These are phyloP conservation scores for Viscum album DNA, from an alignment of 177 flowering plant species.

Conservation along the genomic window DNA sequence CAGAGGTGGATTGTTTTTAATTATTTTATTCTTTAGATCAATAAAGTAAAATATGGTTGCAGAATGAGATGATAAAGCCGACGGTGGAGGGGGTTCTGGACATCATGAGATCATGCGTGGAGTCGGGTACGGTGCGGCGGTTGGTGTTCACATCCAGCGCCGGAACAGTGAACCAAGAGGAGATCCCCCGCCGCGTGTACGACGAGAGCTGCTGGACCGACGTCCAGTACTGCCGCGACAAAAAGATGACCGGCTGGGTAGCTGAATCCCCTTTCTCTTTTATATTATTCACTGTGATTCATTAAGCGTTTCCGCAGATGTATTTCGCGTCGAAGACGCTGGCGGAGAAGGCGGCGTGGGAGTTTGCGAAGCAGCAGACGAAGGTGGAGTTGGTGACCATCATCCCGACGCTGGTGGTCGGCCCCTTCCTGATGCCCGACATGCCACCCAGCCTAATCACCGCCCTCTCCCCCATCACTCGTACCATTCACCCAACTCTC, in stretches of 20 bases:
- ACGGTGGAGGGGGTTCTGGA: slow-evolving; percentile 17
- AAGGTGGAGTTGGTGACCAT: slow-evolving; percentile 21
- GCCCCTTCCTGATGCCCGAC: slow-evolving; percentile 3
- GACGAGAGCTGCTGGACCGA: slow-evolving; percentile 22
- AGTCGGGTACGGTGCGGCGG: slow-evolving; percentile 17
- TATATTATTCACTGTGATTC: too few relatives aligned
- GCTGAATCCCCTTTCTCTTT: not conserved
- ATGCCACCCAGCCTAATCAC: not conserved
- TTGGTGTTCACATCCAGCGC: slow-evolving; percentile 20
- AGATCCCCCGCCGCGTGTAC: slow-evolving; percentile 5
- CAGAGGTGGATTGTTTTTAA: too few relatives aligned
- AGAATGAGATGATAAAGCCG: slow-evolving; percentile 24
- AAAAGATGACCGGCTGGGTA: slow-evolving; percentile 28
- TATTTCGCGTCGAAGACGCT: slow-evolving; percentile 20
- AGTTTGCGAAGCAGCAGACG: slow-evolving; percentile 16
- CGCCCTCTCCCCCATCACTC: not conserved
- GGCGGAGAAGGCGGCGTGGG: slow-evolving; percentile 25
- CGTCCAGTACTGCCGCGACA: slow-evolving; percentile 14
- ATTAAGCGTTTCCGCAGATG: slow-evolving; percentile 12
- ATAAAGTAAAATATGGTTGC: too few relatives aligned
- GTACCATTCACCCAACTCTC: too few relatives aligned
- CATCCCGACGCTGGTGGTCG: slow-evolving; percentile 21
- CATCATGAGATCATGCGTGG: slow-evolving; percentile 19
- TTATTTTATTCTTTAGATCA: too few relatives aligned
- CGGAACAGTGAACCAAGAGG: slow-evolving; percentile 16